Evolutionary conservation across 1,284 basidiomycete genomes (phyloP).

Genomic region (Pseudozyma pruni): DNA sequence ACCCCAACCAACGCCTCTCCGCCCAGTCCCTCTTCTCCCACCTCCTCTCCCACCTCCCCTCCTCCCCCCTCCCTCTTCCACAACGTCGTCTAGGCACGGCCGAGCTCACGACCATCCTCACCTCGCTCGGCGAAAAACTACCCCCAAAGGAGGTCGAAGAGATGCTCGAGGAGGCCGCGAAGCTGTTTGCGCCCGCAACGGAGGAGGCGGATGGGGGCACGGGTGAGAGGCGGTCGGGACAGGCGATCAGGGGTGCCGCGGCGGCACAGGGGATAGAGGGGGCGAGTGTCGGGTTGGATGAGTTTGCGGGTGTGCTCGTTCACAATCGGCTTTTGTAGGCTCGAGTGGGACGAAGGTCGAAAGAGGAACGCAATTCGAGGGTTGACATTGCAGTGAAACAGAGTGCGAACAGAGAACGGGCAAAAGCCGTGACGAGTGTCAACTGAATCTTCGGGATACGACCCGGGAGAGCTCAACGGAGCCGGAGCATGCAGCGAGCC

Average conservation of each 20-base stretch:
- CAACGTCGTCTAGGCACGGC: constrained; percentile 24
- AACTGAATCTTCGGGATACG: too few species aligned
- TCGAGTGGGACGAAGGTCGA: background rate
- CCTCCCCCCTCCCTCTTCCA: constrained; percentile 5
- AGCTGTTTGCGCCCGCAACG: constrained; percentile 46
- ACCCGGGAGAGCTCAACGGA: too few species aligned
- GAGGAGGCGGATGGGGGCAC: background rate
- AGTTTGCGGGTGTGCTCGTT: constrained; percentile 40
- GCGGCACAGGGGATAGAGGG: constrained; percentile 21
- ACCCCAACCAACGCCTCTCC: constrained; percentile 25
- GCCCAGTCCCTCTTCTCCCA: constrained; percentile 16
- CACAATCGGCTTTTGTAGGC: constrained; percentile 31
- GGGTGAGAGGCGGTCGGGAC: constrained; percentile 9
- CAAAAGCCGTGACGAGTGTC: too few species aligned
- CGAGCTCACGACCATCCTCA: constrained; percentile 17
- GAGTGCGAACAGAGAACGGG: background rate
- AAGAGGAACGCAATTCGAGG: background rate
- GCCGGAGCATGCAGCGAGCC: too few species aligned
- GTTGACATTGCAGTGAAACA: constrained; percentile 1
- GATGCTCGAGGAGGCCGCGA: constrained; percentile 41
- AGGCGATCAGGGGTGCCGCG: constrained; percentile 30
- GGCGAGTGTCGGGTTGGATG: constrained; percentile 36
- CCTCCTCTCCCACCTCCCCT: constrained; percentile 28
- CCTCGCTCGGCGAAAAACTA: constrained; percentile 30
- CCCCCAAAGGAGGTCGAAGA: constrained; percentile 44